Conservation (phyloP, 805 yeast species). For the Saccharomycopsis sp. region DNA sequence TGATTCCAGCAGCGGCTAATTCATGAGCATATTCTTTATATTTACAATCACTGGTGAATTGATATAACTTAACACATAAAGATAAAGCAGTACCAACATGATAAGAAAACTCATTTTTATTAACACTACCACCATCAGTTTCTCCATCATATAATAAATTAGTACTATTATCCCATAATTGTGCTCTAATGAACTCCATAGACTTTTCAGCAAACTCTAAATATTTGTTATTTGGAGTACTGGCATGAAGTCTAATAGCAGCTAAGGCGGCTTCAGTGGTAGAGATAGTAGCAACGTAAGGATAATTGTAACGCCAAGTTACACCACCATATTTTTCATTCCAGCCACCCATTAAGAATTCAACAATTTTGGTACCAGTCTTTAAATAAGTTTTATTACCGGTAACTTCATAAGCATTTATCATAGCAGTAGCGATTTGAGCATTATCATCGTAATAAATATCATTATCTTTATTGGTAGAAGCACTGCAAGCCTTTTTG, state of each 20-base stretch:
- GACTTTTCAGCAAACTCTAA: conserved; percentile 50
- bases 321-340: conserved; percentile 50
- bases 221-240: conserved; percentile 39
- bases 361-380: conserved; percentile 45
- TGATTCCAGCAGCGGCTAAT: conserved; percentile 45
- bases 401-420: conserved; percentile 61
- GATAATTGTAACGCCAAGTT: conserved; percentile 53
- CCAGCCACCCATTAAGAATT: conserved; percentile 60
- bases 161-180: conserved; percentile 43
- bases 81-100: conserved; percentile 58
- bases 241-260: conserved; percentile 44
- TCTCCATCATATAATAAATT: conserved; percentile 53
- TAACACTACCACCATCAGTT: conserved; percentile 30
- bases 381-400: conserved; percentile 42
- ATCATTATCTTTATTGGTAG: conserved; percentile 52
- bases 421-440: conserved; percentile 54
- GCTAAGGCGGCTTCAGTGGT: conserved; percentile 60
- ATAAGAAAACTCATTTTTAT: conserved; percentile 52
- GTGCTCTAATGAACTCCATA: conserved; percentile 44
- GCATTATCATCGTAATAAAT: conserved; percentile 71
- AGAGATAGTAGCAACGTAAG: conserved; percentile 54
- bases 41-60: conserved; percentile 37
- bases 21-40: conserved; percentile 31
- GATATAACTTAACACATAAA: conserved; percentile 39
- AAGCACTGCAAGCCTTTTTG: conserved; percentile 53